Percentiles rank a stretch among this genome's conserved stretches.
Conservation (phyloP, 495 filamentous ascomycete species). For the Talaromyces trachyspermus region DNA sequence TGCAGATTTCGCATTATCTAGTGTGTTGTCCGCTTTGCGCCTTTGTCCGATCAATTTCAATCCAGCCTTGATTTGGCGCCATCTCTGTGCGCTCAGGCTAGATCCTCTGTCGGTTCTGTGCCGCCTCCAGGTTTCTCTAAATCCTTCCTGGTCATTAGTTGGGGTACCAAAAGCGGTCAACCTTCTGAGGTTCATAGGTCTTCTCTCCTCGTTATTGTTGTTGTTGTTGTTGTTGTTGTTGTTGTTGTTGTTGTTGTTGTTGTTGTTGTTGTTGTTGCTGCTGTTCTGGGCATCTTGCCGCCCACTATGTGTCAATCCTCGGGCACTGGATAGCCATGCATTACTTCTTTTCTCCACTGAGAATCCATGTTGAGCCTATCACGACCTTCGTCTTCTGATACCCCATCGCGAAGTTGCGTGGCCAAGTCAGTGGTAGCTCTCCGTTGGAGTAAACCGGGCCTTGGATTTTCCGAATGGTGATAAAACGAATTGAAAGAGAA, state of each 20-base stretch:
- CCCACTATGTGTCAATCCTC: constrained; percentile 49
- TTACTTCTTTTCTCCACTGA: constrained; percentile 48
- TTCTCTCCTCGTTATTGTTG: constrained; percentile 37
- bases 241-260: constrained; percentile 24
- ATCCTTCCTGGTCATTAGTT: constrained; percentile 46
- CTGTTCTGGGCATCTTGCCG: constrained; percentile 23
- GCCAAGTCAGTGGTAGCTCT: constrained; percentile 59
- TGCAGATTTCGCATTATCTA: constrained; percentile 91
- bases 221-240: constrained; percentile 28
- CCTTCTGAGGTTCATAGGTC: constrained; percentile 66
- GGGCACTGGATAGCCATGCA: constrained; percentile 46
- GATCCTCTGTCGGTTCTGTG: constrained; percentile 54
- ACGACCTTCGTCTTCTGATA: constrained; percentile 87
- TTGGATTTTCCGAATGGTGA: constrained; percentile 37
- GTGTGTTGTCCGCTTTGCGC: constrained; percentile 70
- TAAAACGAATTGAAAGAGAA: constrained; percentile 42
- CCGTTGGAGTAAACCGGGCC: constrained; percentile 51
- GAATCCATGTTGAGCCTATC: constrained; percentile 56
- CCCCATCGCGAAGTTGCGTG: constrained; percentile 57
- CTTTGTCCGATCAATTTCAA: constrained; percentile 72
- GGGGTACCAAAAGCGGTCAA: constrained; percentile 63
- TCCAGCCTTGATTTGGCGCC: constrained; percentile 78
- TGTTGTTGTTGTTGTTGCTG: constrained; percentile 24
- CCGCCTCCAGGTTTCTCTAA: constrained; percentile 43
- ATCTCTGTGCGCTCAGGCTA: constrained; percentile 75